A percentile compares a stretch with the other conserved stretches of the same genome.
Evolutionary conservation across 345 rosid species (phyloP).

Genomic region (Lepidium africanum): DNA sequence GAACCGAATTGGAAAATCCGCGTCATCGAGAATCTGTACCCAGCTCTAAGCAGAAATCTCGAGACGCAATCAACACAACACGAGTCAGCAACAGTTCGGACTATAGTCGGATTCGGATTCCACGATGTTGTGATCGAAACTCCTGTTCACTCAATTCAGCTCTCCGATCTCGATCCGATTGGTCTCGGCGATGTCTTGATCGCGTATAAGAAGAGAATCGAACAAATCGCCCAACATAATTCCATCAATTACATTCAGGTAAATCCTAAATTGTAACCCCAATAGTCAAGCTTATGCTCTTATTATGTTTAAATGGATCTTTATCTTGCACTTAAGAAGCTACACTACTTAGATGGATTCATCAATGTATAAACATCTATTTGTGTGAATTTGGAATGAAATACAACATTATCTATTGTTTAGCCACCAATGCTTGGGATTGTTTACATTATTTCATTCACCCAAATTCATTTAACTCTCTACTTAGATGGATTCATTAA

Average conservation of each 20-base stretch:
- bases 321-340: not conserved
- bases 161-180: slow-evolving; percentile 43
- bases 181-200: slow-evolving; percentile 61
- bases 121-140: no score
- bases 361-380: not conserved
- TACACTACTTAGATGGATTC: not conserved
- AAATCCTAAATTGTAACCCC: not conserved
- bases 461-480: no score
- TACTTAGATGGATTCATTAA: not conserved
- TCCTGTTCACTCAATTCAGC: slow-evolving; percentile 51
- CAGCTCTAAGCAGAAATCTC: slow-evolving; percentile 57
- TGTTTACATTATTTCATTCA: not conserved
- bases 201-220: slow-evolving; percentile 63
- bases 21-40: slow-evolving; percentile 83
- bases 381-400: not conserved
- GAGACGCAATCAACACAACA: slow-evolving; percentile 14
- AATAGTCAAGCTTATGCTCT: not conserved
- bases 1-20: slow-evolving; percentile 54
- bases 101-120: no score
- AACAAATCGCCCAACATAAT: slow-evolving; percentile 43
- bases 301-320: not conserved
- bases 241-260: slow-evolving; percentile 73
- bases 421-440: not conserved
- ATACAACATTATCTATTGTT: not conserved
- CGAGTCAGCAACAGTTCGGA: slow-evolving; percentile 12